Evolutionary conservation across 2,329 filamentous ascomycete species (phyloP), one percentile per base, ranked within the genome.

Genomic region (Colletotrichum siamense): DNA sequence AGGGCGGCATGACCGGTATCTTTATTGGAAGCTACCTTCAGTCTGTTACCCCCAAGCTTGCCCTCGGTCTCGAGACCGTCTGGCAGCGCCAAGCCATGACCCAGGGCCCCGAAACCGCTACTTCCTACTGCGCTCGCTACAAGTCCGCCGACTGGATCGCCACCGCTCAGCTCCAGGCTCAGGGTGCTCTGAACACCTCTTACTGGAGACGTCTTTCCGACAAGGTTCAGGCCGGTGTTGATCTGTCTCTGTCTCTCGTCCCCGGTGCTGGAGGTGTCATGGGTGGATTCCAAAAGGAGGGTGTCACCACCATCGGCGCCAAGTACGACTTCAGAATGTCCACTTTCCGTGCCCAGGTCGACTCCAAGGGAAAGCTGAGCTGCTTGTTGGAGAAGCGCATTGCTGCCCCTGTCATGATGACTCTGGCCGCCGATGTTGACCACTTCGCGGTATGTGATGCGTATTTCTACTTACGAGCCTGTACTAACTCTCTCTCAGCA

Each of bases 281-380:
- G 92, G 95, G 95, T 82, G 92, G 92, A 63, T 85, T 93, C 70
- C 92, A 93, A 85, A 96, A 96, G 86, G 96, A 99, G 86, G 97
- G 97, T 72, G 91, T 95, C 77, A 96, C 98, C 70, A 95, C 96
- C 71, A 91, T 99, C 81, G 97, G 96, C 82, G 95, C 96, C 84
- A 99, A 99, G 88, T 99, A 99, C 88, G 96, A 98, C 85, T 99
- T 39, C 92, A 92, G 95, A 83, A 95, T 96, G 88, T 97, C 95
- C 71, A 97, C 95, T 67, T 98, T 98, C 93, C 93, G 96, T 79
- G 97, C 96, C 61, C 97, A 99, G 88, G 91, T 99, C 81, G 97
- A 99, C 88, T 98, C 96, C 82, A 93, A 95, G 84, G 97, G 97
- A 85, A 98, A 98, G 89, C 91, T 99, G 77, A 95, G 94, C 86